A percentile compares a stretch with the other conserved stretches of the same genome.
phyloP scores from a whole-genome alignment of 352 stramenopile species.

The Pythium folliculosum region DNA sequence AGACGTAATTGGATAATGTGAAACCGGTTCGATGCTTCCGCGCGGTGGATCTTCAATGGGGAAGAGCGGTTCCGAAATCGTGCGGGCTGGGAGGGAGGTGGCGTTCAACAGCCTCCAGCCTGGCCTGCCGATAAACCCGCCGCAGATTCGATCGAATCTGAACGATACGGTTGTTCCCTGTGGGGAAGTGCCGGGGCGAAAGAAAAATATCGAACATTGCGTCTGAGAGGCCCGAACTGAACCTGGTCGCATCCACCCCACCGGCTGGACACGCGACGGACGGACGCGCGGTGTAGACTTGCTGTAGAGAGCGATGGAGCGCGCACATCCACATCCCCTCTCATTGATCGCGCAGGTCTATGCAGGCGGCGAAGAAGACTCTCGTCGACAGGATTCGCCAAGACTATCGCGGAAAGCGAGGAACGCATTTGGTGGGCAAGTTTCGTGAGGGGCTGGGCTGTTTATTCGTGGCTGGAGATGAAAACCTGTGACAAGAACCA shows the following conservation, averaged over 20 bases:
- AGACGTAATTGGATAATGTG: neutral
- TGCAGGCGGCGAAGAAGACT: too few relatives aligned
- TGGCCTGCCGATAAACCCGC: neutral
- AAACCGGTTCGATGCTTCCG: neutral
- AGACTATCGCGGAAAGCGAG: neutral
- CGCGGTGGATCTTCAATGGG: constrained; percentile 16
- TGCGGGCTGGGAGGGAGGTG: neutral
- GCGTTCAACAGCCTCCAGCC: too few relatives aligned
- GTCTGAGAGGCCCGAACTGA: neutral
- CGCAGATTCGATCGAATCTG: constrained; percentile 12
- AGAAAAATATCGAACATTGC: constrained; percentile 18
- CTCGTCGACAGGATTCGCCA: too few relatives aligned
- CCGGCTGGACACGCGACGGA: neutral
- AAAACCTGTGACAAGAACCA: constrained; percentile 26
- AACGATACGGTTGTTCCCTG: neutral
- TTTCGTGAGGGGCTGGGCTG: too few relatives aligned
- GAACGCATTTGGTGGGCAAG: too few relatives aligned
- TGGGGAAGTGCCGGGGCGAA: neutral
- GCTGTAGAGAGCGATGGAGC: neutral
- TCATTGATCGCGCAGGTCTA: too few relatives aligned
- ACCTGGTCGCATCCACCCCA: neutral
- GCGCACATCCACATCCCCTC: too few relatives aligned
- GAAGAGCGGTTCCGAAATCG: constrained; percentile 20
- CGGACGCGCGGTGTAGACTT: neutral
- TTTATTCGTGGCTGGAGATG: constrained; percentile 3